phyloP scores from a whole-genome alignment of 192 early-diverging fungal genomes.

The Rhizophagus prolifer region DNA sequence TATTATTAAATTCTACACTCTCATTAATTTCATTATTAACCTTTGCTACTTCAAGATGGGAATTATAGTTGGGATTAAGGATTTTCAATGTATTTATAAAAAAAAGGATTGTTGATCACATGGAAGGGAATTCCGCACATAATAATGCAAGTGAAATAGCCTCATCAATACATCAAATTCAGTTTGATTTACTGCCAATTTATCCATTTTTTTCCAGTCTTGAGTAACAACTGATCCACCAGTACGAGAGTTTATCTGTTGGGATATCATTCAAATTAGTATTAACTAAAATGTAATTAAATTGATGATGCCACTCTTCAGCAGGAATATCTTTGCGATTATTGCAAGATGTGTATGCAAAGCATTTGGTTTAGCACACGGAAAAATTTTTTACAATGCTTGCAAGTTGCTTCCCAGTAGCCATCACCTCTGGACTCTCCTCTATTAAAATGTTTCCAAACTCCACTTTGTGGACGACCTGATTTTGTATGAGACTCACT shows the following conservation, averaged over 20 bases:
- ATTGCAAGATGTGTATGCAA: neutral
- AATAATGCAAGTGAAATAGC: neutral
- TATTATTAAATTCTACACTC: too few species aligned
- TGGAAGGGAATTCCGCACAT: neutral
- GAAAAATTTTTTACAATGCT: neutral
- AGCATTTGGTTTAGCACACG: neutral
- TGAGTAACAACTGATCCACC: neutral
- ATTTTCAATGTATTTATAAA: too few species aligned
- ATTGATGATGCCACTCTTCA: neutral
- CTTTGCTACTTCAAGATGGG: too few species aligned
- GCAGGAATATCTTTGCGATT: neutral
- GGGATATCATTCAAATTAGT: neutral
- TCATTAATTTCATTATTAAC: too few species aligned
- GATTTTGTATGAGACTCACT: neutral
- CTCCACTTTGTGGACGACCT: neutral
- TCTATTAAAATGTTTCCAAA: neutral
- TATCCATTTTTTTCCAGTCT: neutral
- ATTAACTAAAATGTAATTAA: neutral
- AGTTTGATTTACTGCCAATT: neutral
- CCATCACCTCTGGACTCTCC: neutral
- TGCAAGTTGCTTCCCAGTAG: neutral
- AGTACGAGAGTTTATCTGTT: neutral
- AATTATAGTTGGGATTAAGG: too few species aligned
- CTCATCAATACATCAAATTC: neutral
- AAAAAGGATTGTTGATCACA: too few species aligned